Evolutionary conservation across 768 basidiomycete species (phyloP).

Genomic region (Boletus vermiculosoides): DNA sequence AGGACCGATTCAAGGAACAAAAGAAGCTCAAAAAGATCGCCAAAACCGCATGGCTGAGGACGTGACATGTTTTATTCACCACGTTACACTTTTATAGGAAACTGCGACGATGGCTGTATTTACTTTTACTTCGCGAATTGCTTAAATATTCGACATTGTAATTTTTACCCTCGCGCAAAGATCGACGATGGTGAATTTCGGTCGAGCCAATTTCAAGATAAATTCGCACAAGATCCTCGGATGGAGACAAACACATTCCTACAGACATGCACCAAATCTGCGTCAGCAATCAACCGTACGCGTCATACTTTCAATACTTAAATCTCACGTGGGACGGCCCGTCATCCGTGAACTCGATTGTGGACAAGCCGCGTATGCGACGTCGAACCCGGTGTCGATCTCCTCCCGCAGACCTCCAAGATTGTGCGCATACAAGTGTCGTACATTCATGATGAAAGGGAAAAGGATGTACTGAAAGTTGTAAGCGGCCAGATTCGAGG

Average conservation of each 20-base stretch:
- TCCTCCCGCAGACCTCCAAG: too few relatives aligned
- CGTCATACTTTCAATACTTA: too few relatives aligned
- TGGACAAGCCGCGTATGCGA: too few relatives aligned
- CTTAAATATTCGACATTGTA: slow-evolving; percentile 1
- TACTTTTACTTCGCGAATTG: neutral
- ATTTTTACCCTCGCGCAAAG: neutral
- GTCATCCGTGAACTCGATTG: too few relatives aligned
- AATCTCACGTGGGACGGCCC: too few relatives aligned
- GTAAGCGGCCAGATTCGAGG: too few relatives aligned
- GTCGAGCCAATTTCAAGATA: neutral
- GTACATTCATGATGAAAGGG: too few relatives aligned
- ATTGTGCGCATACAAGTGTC: too few relatives aligned
- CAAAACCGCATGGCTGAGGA: slow-evolving; percentile 86
- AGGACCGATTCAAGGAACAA: slow-evolving; percentile 86
- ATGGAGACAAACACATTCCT: too few relatives aligned
- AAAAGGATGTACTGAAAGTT: too few relatives aligned
- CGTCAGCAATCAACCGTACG: too few relatives aligned
- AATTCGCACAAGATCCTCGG: neutral
- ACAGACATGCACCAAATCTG: neutral
- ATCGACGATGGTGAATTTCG: neutral
- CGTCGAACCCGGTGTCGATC: too few relatives aligned
- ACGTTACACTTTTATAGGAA: neutral
- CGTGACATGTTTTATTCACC: slow-evolving; percentile 24
- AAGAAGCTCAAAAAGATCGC: slow-evolving; percentile 81
- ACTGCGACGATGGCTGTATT: slow-evolving; percentile 2